Conservation (phyloP, 176 grass and related monocot genomes). For the Thinopyrum elongatum region DNA sequence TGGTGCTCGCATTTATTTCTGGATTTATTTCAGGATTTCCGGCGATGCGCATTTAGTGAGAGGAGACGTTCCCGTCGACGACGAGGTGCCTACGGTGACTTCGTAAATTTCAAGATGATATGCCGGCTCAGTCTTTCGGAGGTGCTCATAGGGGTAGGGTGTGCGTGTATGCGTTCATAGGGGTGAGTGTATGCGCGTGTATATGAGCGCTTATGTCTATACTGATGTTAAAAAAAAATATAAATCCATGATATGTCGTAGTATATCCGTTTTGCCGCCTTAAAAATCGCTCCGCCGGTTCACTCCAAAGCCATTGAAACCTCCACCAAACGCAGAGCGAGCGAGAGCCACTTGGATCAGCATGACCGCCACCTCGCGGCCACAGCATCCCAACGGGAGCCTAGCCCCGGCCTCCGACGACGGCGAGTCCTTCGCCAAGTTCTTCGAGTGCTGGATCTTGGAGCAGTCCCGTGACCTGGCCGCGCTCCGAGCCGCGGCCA, state of each 20-base stretch:
- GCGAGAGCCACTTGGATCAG: not conserved
- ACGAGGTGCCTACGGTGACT: no score
- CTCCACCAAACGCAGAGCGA: not conserved
- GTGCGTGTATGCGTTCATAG: no score
- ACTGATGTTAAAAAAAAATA: no score
- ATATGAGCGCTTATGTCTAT: no score
- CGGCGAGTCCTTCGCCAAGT: slow-evolving; percentile 33
- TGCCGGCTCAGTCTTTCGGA: no score
- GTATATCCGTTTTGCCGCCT: not conserved
- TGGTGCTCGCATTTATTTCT: no score
- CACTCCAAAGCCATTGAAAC: not conserved
- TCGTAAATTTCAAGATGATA: no score
- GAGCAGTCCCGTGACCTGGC: slow-evolving; percentile 60
- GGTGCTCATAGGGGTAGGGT: no score
- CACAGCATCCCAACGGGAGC: not conserved
- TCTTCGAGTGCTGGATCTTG: slow-evolving; percentile 52
- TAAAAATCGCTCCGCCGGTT: not conserved
- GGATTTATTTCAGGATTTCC: no score
- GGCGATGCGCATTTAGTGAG: no score
- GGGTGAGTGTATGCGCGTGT: no score
- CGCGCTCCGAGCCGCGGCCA: slow-evolving; percentile 43
- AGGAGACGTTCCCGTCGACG: no score
- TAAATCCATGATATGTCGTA: not conserved
- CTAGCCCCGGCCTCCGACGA: not conserved
- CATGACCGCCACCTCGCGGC: slow-evolving; percentile 16